A percentile compares a stretch with the other conserved stretches of the same genome.
These are phyloP conservation scores for Mycena amicta DNA, from an alignment of 768 basidiomycete genomes.

Conservation along the genomic window DNA sequence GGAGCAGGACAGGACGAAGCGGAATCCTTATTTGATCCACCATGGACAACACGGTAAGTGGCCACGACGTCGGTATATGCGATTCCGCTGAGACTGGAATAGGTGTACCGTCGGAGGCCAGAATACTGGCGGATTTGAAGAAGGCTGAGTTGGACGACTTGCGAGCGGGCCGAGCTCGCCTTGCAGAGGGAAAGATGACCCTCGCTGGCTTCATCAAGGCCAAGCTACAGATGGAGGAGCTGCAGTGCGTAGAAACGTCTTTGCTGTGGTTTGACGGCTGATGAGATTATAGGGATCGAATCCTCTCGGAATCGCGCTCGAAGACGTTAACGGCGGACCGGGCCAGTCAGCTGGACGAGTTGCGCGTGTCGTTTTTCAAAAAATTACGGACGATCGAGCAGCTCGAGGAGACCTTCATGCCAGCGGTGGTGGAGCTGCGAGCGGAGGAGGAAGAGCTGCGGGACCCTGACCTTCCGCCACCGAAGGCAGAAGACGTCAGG, in stretches of 20 bases:
- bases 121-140: not conserved
- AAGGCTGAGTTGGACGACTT: not conserved
- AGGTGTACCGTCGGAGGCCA: not conserved
- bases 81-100: too few relatives aligned
- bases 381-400: slow-evolving; percentile 4
- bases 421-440: not conserved
- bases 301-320: not conserved
- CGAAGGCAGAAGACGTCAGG: slow-evolving; percentile 9
- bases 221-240: slow-evolving; percentile 1
- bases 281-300: not conserved
- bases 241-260: not conserved
- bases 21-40: slow-evolving; percentile 1
- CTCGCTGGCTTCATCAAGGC: not conserved
- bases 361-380: not conserved
- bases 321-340: not conserved
- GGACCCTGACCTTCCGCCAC: not conserved
- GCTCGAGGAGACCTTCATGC: slow-evolving; percentile 5
- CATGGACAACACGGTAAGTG: not conserved
- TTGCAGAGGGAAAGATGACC: not conserved
- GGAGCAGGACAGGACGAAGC: not conserved
- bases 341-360: slow-evolving; percentile 2
- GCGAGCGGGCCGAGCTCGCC: not conserved
- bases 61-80: not conserved
- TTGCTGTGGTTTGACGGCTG: not conserved
- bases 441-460: slow-evolving; percentile 10